Conservation (phyloP, 2,329 filamentous ascomycete species). For the Colletotrichum graminicola region DNA sequence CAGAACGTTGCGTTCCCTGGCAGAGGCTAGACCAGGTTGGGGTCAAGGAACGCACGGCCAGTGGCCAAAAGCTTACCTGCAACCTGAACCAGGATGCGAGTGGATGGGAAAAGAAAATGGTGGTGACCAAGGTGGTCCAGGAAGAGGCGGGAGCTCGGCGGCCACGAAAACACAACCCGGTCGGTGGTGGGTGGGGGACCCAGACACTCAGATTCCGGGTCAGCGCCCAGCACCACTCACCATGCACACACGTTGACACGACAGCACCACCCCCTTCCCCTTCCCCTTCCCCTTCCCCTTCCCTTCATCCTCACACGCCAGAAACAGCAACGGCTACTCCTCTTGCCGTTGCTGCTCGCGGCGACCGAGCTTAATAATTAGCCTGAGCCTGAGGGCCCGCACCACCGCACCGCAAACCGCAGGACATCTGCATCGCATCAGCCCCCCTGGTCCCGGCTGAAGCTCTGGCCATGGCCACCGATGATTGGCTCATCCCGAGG, state of each 20-base stretch:
- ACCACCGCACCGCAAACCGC: constrained; percentile 19
- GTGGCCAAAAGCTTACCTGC: constrained; percentile 35
- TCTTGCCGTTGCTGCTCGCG: constrained; percentile 17
- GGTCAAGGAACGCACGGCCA: constrained; percentile 35
- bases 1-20: constrained; percentile 39
- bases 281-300: background rate
- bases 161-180: constrained; percentile 20
- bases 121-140: background rate
- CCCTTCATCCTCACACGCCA: background rate
- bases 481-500: constrained; percentile 40
- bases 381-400: constrained; percentile 12
- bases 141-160: constrained; percentile 16
- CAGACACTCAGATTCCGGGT: constrained; percentile 38
- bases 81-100: constrained; percentile 19
- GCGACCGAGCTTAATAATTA: constrained; percentile 27
- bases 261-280: constrained; percentile 1
- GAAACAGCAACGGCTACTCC: constrained; percentile 15
- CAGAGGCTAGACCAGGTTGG: constrained; percentile 30
- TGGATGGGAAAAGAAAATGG: constrained; percentile 9
- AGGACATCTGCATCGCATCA: constrained; percentile 41
- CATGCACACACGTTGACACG: constrained; percentile 19
- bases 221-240: constrained; percentile 1
- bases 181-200: constrained; percentile 4
- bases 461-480: constrained; percentile 38
- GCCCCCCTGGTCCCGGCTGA: constrained; percentile 42